Evolutionary conservation across 148 eudicot genomes (phyloP).

Genomic region (Dianthus caryophyllus): DNA sequence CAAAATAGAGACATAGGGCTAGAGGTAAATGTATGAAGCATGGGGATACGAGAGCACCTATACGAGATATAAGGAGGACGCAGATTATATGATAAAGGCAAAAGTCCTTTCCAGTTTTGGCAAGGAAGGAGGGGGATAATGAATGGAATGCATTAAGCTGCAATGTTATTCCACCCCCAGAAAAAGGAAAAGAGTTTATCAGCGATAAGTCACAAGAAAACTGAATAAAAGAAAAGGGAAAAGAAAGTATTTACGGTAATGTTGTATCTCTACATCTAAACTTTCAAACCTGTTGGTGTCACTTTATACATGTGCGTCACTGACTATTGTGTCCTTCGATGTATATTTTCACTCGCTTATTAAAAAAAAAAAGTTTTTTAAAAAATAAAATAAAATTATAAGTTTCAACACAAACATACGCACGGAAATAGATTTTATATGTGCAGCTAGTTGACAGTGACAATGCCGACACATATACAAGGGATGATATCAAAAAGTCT

Average conservation of each 20-base stretch:
- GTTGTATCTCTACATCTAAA: too few relatives aligned
- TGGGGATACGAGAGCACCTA: background rate
- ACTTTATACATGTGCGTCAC: background rate
- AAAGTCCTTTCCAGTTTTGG: background rate
- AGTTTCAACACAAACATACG: background rate
- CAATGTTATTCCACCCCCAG: background rate
- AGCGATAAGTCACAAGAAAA: background rate
- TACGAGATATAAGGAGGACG: background rate
- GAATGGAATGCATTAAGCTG: background rate
- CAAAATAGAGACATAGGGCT: background rate
- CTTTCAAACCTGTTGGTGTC: background rate
- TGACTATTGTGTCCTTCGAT: background rate
- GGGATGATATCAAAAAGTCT: constrained; percentile 7
- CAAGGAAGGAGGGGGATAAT: background rate
- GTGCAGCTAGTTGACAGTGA: background rate
- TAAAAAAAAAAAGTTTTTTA: background rate
- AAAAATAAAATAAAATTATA: background rate
- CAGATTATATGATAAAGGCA: background rate
- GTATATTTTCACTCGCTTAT: background rate
- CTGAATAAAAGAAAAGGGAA: background rate
- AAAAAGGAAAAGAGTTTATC: background rate
- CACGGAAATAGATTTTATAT: background rate
- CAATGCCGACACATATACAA: background rate
- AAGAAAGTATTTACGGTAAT: too few relatives aligned
- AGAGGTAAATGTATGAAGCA: background rate